Conservation (phyloP, 140 eudicot genomes). For the Stevia rebaudiana region DNA sequence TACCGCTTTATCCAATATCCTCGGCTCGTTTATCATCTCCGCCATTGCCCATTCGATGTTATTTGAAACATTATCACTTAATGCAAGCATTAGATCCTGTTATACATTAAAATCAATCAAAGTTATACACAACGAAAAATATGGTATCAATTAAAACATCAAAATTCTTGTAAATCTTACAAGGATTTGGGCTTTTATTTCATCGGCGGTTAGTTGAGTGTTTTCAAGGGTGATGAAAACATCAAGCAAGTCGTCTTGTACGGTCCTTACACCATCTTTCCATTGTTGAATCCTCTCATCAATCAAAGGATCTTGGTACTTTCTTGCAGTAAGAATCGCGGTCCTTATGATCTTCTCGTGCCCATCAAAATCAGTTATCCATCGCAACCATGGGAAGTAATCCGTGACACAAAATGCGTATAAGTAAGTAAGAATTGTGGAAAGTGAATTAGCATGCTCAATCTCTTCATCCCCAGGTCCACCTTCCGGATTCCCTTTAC, state of each 20-base stretch:
- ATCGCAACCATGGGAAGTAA: conserved; percentile 7
- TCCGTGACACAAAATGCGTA: conserved; percentile 1
- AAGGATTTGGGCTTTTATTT: conserved; percentile 2
- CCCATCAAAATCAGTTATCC: conserved; percentile 10
- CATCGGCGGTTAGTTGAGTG: neutral
- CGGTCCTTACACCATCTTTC: neutral
- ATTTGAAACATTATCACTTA: neutral
- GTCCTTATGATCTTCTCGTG: conserved; percentile 4
- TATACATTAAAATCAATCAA: neutral
- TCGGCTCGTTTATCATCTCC: neutral
- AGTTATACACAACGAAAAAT: neutral
- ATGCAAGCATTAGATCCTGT: neutral
- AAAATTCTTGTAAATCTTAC: neutral
- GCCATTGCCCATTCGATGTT: conserved; percentile 10
- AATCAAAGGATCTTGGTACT: conserved; percentile 2
- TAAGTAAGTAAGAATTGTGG: neutral
- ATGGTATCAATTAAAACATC: neutral
- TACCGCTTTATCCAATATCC: neutral
- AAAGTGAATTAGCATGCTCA: conserved; percentile 4
- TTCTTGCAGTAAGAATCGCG: neutral
- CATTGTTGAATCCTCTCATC: conserved; percentile 6
- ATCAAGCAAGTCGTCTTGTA: conserved; percentile 8
- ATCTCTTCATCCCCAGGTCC: neutral
- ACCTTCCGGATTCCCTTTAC: neutral
- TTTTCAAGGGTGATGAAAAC: neutral